phyloP scores from a whole-genome alignment of 768 basidiomycete genomes.

The Mycena leptocephala region DNA sequence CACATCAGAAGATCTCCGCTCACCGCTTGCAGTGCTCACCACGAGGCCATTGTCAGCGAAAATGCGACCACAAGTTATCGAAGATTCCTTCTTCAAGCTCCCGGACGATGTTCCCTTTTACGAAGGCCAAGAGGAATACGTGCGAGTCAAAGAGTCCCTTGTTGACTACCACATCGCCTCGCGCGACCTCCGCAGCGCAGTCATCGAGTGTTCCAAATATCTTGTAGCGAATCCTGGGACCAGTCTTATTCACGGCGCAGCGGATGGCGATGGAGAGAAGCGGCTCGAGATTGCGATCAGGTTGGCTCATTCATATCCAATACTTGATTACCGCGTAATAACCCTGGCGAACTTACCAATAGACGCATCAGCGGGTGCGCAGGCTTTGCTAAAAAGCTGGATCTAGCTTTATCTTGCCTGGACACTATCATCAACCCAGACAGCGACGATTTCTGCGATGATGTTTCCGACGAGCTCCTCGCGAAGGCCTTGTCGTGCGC shows the following conservation, averaged over 20 bases:
- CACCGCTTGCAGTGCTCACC: constrained; percentile 12
- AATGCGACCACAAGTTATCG: constrained; percentile 21
- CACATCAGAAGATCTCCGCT: neutral
- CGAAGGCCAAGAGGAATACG: constrained; percentile 6
- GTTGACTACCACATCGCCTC: constrained; percentile 19
- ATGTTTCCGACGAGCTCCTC: constrained; percentile 20
- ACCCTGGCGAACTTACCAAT: neutral
- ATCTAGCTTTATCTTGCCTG: constrained; percentile 2
- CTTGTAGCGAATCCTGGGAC: constrained; percentile 7
- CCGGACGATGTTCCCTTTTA: constrained; percentile 20
- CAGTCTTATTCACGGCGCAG: constrained; percentile 5
- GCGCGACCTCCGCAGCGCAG: constrained; percentile 1
- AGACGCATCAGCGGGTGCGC: constrained; percentile 21
- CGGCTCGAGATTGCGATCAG: constrained; percentile 21
- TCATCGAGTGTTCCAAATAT: constrained; percentile 20
- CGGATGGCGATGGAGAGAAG: constrained; percentile 7
- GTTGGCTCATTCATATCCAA: neutral
- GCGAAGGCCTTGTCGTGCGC: constrained; percentile 15
- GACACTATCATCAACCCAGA: constrained; percentile 23
- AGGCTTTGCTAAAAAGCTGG: constrained; percentile 1
- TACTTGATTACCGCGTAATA: neutral
- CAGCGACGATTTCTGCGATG: constrained; percentile 5
- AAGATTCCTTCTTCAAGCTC: constrained; percentile 10
- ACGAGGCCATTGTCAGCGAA: constrained; percentile 18
- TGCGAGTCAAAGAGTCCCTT: constrained; percentile 4